Evolutionary conservation across 768 basidiomycete genomes (phyloP).

Genomic region (Boletus tylopilopsis): DNA sequence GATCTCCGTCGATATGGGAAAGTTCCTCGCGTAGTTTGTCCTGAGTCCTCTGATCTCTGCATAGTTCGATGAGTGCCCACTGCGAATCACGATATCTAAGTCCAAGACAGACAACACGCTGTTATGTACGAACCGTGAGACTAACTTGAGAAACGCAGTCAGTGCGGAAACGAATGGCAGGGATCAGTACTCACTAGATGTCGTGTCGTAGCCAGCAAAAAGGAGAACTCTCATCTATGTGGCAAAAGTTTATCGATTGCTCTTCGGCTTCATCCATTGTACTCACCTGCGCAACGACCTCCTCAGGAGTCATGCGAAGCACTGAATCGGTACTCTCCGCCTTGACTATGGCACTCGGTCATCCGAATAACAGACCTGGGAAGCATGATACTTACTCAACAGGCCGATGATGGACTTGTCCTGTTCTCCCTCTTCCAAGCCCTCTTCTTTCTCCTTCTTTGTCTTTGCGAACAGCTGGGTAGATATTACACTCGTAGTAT

Average conservation of each 20-base stretch:
- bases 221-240: conserved; percentile 36
- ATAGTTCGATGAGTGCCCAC: conserved; percentile 58
- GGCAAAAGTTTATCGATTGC: background rate
- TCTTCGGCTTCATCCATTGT: background rate
- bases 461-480: conserved; percentile 30
- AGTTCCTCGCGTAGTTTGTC: conserved; percentile 48
- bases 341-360: conserved; percentile 29
- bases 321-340: conserved; percentile 31
- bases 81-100: background rate
- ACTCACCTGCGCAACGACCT: conserved; percentile 36
- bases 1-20: conserved; percentile 40
- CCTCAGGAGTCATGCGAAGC: conserved; percentile 36
- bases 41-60: conserved; percentile 42
- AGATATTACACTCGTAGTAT: conserved; percentile 32
- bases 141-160: conserved; percentile 15
- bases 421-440: conserved; percentile 21
- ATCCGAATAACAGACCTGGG: background rate
- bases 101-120: too few species aligned
- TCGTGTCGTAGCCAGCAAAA: conserved; percentile 41
- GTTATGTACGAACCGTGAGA: conserved; percentile 16
- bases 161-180: background rate
- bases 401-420: conserved; percentile 39
- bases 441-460: conserved; percentile 31
- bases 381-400: conserved; percentile 26
- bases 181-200: conserved; percentile 28